Evolutionary conservation across 768 basidiomycete species (phyloP).

Genomic region (Termitomyces sp.): DNA sequence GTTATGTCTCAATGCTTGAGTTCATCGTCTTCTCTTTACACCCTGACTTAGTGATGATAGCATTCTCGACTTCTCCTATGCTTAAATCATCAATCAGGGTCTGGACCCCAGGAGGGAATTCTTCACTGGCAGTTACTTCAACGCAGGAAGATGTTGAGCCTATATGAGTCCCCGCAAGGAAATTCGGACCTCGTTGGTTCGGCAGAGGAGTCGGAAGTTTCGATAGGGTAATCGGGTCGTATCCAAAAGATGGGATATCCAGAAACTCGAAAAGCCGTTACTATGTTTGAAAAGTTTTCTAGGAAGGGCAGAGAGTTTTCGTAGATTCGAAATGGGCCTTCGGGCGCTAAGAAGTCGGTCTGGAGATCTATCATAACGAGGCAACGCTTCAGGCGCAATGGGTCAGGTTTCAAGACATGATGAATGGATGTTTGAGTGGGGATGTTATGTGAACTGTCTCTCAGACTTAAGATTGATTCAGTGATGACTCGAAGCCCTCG

Average conservation of each 20-base stretch:
- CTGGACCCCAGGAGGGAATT: slow-evolving; percentile 16
- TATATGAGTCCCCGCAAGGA: slow-evolving; percentile 21
- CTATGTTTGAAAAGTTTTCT: slow-evolving; percentile 13
- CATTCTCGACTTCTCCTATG: slow-evolving; percentile 4
- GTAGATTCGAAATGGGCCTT: slow-evolving; percentile 22
- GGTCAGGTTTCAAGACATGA: neutral
- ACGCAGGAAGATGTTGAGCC: slow-evolving; percentile 23
- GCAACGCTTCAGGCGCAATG: slow-evolving; percentile 11
- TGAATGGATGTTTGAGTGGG: neutral
- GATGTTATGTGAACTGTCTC: neutral
- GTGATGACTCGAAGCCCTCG: neutral
- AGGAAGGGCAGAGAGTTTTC: slow-evolving; percentile 17
- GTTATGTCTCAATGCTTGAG: slow-evolving; percentile 17
- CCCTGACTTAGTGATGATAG: slow-evolving; percentile 23
- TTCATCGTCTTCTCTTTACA: slow-evolving; percentile 23
- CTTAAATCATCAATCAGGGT: slow-evolving; percentile 13
- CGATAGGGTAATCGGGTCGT: slow-evolving; percentile 19
- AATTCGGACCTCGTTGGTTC: slow-evolving; percentile 5
- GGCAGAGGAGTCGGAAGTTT: neutral
- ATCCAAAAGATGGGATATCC: slow-evolving; percentile 21
- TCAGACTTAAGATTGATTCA: neutral
- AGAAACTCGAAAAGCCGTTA: slow-evolving; percentile 15
- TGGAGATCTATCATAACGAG: slow-evolving; percentile 27
- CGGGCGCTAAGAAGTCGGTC: slow-evolving; percentile 24
- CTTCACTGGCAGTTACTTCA: slow-evolving; percentile 18